A percentile compares a stretch with the other conserved stretches of the same genome.
Conservation (phyloP, 139 green algal genomes). For the Volvox africanus region DNA sequence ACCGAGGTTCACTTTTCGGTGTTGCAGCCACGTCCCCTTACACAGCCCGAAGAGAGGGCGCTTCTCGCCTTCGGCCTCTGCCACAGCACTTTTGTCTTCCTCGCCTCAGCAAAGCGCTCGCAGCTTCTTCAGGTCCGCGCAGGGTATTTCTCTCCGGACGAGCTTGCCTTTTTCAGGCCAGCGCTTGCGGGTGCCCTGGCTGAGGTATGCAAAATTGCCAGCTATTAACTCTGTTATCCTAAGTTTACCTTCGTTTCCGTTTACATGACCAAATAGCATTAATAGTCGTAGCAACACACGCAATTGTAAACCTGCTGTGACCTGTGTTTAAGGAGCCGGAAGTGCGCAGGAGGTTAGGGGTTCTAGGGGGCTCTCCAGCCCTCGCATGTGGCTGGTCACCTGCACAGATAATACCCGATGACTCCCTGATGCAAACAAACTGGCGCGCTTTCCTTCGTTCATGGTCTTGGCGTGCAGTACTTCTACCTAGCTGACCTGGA, state of each 20-base stretch:
- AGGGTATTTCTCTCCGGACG: not conserved
- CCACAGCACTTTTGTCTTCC: conserved; percentile 2
- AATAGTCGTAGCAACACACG: too few relatives aligned
- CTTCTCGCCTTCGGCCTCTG: not conserved
- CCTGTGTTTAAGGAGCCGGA: too few relatives aligned
- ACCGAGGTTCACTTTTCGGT: not conserved
- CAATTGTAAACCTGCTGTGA: too few relatives aligned
- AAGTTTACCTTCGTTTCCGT: too few relatives aligned
- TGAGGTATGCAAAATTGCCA: not conserved
- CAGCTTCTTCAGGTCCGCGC: not conserved
- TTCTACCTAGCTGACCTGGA: conserved; percentile 4
- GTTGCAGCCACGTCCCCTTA: conserved; percentile 1
- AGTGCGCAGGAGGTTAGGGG: too few relatives aligned
- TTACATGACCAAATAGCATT: too few relatives aligned
- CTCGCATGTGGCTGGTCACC: too few relatives aligned
- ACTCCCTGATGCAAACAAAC: too few relatives aligned
- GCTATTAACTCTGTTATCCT: too few relatives aligned
- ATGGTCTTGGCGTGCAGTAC: not conserved
- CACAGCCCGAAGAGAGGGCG: not conserved
- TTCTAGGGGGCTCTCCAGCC: too few relatives aligned
- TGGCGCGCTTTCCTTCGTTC: too few relatives aligned
- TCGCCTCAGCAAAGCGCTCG: not conserved
- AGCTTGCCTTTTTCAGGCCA: not conserved
- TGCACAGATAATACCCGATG: too few relatives aligned
- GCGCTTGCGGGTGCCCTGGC: not conserved